These are phyloP conservation scores for Aspergillus pseudonomiae DNA, from an alignment of 2,329 filamentous ascomycete genomes.

Conservation along the genomic window DNA sequence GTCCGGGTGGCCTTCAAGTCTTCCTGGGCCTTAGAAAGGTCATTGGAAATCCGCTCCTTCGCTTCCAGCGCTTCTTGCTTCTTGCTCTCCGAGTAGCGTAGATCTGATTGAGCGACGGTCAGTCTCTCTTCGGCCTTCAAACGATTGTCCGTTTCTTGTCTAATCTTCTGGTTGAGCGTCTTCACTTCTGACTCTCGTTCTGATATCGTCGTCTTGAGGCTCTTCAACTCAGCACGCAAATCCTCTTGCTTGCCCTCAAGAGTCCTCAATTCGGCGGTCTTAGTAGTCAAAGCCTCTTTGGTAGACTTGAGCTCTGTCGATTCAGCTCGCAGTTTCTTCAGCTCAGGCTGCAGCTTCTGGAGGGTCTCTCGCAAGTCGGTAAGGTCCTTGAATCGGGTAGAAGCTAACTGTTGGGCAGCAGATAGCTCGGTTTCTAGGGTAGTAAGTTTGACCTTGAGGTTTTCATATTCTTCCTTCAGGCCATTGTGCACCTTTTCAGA, in stretches of 20 bases:
- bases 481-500: constrained; percentile 56
- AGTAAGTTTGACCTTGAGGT: constrained; percentile 69
- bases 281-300: constrained; percentile 72
- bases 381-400: constrained; percentile 85
- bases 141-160: constrained; percentile 71
- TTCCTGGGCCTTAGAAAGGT: constrained; percentile 72
- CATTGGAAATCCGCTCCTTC: constrained; percentile 70
- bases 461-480: constrained; percentile 67
- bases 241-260: constrained; percentile 84
- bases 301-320: constrained; percentile 71
- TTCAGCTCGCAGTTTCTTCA: constrained; percentile 77
- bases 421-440: constrained; percentile 80
- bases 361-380: constrained; percentile 77
- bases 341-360: constrained; percentile 83
- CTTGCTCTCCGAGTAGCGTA: constrained; percentile 76
- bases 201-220: constrained; percentile 68
- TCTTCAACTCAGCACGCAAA: constrained; percentile 71
- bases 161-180: constrained; percentile 74
- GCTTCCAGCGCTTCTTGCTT: constrained; percentile 76
- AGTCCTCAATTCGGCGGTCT: constrained; percentile 67
- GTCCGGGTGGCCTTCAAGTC: constrained; percentile 62
- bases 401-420: constrained; percentile 82
- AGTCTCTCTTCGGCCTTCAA: constrained; percentile 78
- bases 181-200: constrained; percentile 81
- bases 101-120: constrained; percentile 72